These are phyloP conservation scores for Singerocomus inundabilis DNA, from an alignment of 1,284 basidiomycete genomes.

Conservation along the genomic window DNA sequence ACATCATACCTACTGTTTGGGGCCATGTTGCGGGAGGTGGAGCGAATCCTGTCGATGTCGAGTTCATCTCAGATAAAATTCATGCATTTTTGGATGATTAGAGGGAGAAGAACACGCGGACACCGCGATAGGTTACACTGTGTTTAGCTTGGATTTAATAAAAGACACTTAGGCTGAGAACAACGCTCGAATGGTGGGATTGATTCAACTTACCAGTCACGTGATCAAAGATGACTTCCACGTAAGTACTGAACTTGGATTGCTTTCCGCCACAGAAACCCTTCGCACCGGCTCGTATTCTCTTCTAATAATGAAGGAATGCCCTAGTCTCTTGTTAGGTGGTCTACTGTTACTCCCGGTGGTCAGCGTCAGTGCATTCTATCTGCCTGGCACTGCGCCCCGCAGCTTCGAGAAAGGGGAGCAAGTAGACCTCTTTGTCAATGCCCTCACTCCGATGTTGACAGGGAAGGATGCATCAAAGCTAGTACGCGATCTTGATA, in stretches of 20 bases:
- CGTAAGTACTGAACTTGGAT: slow-evolving; percentile 5
- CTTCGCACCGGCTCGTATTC: background rate
- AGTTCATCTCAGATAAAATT: slow-evolving; percentile 31
- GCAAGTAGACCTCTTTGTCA: slow-evolving; percentile 76
- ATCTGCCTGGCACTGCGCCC: slow-evolving; percentile 78
- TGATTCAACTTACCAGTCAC: slow-evolving; percentile 16
- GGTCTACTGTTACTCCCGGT: slow-evolving; percentile 21
- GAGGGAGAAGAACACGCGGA: background rate
- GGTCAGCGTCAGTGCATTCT: slow-evolving; percentile 48
- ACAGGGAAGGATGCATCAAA: slow-evolving; percentile 70
- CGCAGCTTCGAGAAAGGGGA: slow-evolving; percentile 73
- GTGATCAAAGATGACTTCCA: slow-evolving; percentile 12
- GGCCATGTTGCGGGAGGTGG: slow-evolving; percentile 35
- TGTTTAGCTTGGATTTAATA: background rate
- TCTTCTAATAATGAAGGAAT: slow-evolving; percentile 22
- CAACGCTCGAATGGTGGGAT: too few relatives aligned
- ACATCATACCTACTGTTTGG: slow-evolving; percentile 33
- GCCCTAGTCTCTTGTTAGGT: slow-evolving; percentile 12
- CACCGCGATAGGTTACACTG: background rate
- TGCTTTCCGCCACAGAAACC: background rate
- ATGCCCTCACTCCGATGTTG: slow-evolving; percentile 85
- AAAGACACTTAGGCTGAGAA: too few relatives aligned
- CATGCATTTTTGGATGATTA: slow-evolving; percentile 21
- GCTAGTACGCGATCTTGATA: slow-evolving; percentile 51
- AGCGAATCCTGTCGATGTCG: slow-evolving; percentile 26